Evolutionary conservation across 2,329 filamentous ascomycete species (phyloP).

Genomic region (Rhynchosporium graminicola): DNA sequence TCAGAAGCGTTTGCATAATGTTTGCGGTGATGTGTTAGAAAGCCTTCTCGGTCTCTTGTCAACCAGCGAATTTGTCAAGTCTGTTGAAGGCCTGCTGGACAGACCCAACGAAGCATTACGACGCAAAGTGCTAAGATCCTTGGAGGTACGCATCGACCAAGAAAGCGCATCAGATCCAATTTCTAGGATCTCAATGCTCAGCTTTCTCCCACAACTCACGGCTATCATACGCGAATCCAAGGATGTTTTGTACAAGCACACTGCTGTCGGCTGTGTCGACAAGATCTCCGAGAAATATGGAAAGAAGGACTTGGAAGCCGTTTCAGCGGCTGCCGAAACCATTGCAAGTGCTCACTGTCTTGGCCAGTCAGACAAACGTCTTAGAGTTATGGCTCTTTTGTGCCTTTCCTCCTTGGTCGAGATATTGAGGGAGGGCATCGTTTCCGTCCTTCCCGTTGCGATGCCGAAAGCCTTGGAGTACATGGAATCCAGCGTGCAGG

Average conservation of each 20-base stretch:
- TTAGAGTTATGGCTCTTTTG: constrained; percentile 81
- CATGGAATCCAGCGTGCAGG: constrained; percentile 61
- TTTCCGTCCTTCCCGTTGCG: constrained; percentile 77
- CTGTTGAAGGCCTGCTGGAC: constrained; percentile 78
- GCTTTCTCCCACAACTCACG: constrained; percentile 78
- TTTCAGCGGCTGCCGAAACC: constrained; percentile 72
- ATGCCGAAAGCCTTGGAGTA: constrained; percentile 73
- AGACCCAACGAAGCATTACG: constrained; percentile 74
- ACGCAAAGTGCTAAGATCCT: constrained; percentile 75
- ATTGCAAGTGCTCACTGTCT: constrained; percentile 78
- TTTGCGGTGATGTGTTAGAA: constrained; percentile 70
- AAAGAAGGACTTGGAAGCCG: constrained; percentile 80
- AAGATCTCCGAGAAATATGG: constrained; percentile 94
- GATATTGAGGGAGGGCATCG: constrained; percentile 81
- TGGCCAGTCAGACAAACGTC: constrained; percentile 68
- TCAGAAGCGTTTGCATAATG: constrained; percentile 55
- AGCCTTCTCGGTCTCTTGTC: constrained; percentile 83
- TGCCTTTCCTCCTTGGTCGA: constrained; percentile 89
- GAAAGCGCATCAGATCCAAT: constrained; percentile 68
- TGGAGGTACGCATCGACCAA: constrained; percentile 76
- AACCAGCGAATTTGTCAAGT: constrained; percentile 84
- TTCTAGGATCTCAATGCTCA: constrained; percentile 70
- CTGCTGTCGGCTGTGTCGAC: constrained; percentile 86
- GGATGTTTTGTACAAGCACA: constrained; percentile 77
- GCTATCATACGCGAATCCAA: constrained; percentile 72